phyloP scores from a whole-genome alignment of 768 basidiomycete species.

The Calvatia gigantea region DNA sequence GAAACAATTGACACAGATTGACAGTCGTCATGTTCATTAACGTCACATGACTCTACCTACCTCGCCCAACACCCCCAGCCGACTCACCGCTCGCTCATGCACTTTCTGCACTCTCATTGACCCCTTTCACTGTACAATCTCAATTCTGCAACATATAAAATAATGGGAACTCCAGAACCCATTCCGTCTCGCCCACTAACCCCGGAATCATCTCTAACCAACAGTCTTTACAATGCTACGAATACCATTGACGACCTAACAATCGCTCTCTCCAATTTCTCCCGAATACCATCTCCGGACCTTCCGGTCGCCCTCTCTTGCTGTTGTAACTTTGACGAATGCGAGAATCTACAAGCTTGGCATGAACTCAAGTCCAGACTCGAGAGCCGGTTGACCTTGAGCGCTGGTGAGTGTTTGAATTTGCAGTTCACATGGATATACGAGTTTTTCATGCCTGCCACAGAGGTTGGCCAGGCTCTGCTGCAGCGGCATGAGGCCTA shows the following conservation, averaged over 20 bases:
- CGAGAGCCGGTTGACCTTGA: constrained; percentile 75
- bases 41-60: constrained; percentile 9
- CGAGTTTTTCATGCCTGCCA: background rate
- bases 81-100: background rate
- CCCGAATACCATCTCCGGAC: constrained; percentile 73
- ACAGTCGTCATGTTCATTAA: background rate
- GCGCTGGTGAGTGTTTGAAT: constrained; percentile 66
- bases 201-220: constrained; percentile 48
- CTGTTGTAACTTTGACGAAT: constrained; percentile 64
- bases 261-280: constrained; percentile 65
- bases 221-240: constrained; percentile 48
- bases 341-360: constrained; percentile 65
- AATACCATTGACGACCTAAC: constrained; percentile 80
- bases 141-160: background rate
- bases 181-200: constrained; percentile 35
- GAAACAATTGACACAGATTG: background rate
- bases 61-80: background rate
- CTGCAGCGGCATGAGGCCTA: constrained; percentile 85
- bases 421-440: background rate
- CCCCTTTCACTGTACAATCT: background rate
- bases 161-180: constrained; percentile 17
- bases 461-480: constrained; percentile 89
- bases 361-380: constrained; percentile 61
- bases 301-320: constrained; percentile 49
- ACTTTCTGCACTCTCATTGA: background rate